These are phyloP conservation scores for Stemphylium vesicarium DNA, from an alignment of 2,329 filamentous ascomycete species.

Conservation along the genomic window DNA sequence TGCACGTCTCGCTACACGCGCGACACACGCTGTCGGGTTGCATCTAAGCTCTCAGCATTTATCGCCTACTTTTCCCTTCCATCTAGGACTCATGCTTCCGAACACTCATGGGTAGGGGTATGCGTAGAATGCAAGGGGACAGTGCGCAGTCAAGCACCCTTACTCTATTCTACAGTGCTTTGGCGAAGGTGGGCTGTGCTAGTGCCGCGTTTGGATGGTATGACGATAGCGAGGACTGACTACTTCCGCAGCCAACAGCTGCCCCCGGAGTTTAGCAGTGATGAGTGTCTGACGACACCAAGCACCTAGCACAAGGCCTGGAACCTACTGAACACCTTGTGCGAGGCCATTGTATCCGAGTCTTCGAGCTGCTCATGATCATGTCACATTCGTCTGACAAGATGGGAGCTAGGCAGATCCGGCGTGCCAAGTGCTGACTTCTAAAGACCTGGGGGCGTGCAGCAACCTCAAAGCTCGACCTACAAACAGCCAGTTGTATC, in stretches of 20 bases:
- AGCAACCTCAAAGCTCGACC: conserved; percentile 1
- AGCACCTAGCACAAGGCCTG: conserved; percentile 6
- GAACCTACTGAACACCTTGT: neutral
- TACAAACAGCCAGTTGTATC: neutral
- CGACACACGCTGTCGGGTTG: conserved; percentile 28
- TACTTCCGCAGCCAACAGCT: neutral
- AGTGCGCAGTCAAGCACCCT: neutral
- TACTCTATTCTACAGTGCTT: neutral
- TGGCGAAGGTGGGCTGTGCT: conserved; percentile 5
- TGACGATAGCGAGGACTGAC: conserved; percentile 1
- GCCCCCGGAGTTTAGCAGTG: neutral
- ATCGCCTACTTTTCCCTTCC: conserved; percentile 9
- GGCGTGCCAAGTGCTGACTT: neutral
- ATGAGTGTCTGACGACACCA: conserved; percentile 13
- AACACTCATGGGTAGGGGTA: conserved; percentile 7
- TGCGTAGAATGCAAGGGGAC: conserved; percentile 17
- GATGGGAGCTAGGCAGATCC: neutral
- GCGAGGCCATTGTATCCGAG: neutral
- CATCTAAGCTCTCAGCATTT: conserved; percentile 13
- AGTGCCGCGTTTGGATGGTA: neutral
- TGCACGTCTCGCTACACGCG: conserved; percentile 26
- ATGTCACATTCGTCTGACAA: conserved; percentile 11
- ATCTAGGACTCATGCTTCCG: conserved; percentile 2
- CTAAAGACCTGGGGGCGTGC: neutral
- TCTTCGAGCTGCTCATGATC: conserved; percentile 6